Evolutionary conservation across 2,329 filamentous ascomycete species (phyloP).

Genomic region (Westerdykella aurantiaca): DNA sequence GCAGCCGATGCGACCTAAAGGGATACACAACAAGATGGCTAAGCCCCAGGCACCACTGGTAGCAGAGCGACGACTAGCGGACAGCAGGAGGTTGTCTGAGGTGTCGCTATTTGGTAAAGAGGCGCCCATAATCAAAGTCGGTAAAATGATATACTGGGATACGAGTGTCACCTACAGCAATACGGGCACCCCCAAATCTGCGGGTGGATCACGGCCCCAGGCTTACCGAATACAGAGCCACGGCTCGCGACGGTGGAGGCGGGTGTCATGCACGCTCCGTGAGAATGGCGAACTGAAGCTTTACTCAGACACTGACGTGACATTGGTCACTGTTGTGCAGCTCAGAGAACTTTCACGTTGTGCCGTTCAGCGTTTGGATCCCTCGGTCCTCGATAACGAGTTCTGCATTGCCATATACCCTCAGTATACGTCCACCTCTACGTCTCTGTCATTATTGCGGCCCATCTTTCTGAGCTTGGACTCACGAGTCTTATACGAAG

Average conservation of each 20-base stretch:
- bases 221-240: conserved; percentile 53
- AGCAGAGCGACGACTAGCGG: conserved; percentile 31
- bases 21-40: conserved; percentile 49
- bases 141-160: conserved; percentile 70
- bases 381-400: conserved; percentile 84
- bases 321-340: conserved; percentile 75
- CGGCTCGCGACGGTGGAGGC: conserved; percentile 67
- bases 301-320: conserved; percentile 77
- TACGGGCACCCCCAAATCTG: conserved; percentile 32
- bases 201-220: conserved; percentile 40
- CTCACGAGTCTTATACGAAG: conserved; percentile 84
- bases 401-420: conserved; percentile 95
- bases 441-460: conserved; percentile 68
- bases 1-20: conserved; percentile 65
- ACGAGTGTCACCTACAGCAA: conserved; percentile 52
- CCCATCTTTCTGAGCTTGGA: conserved; percentile 87
- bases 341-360: conserved; percentile 83
- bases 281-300: conserved; percentile 94
- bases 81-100: conserved; percentile 46
- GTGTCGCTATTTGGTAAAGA: conserved; percentile 55
- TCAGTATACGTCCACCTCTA: conserved; percentile 73
- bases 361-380: conserved; percentile 83
- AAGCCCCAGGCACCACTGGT: conserved; percentile 43
- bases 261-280: conserved; percentile 85
- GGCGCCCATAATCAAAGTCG: conserved; percentile 84